phyloP scores from a whole-genome alignment of 768 basidiomycete species.

The Termitomyces bulborhizus region DNA sequence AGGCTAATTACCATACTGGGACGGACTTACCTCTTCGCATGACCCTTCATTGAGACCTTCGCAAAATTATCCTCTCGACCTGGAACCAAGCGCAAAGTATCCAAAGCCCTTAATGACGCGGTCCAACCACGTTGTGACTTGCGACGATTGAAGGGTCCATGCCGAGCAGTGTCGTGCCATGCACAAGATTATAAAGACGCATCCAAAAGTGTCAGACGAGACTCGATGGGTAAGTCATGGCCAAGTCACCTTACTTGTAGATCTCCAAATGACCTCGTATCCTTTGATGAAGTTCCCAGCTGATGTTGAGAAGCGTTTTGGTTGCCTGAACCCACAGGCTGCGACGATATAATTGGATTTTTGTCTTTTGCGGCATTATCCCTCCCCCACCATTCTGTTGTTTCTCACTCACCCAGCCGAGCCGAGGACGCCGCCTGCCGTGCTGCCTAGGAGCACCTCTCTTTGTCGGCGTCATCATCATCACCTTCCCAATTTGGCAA shows the following conservation, averaged over 20 bases:
- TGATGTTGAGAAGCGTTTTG: background rate
- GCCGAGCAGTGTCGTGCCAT: background rate
- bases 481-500: background rate
- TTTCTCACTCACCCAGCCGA: no score
- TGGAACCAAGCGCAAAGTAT: background rate
- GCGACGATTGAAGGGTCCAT: background rate
- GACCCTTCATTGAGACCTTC: background rate
- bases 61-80: background rate
- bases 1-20: background rate
- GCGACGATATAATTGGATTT: background rate
- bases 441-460: background rate
- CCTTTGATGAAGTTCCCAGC: background rate
- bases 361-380: background rate
- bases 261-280: background rate
- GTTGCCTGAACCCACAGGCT: background rate
- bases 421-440: background rate
- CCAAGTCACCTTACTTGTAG: background rate
- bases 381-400: background rate
- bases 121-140: background rate
- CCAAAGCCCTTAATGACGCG: background rate
- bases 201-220: background rate
- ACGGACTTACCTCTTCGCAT: background rate
- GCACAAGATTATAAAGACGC: background rate
- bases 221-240: background rate
- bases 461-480: background rate